Base-by-base conservation (phyloP, 768 basidiomycete species). In the Coprinopsis strossmayeri region DNA sequence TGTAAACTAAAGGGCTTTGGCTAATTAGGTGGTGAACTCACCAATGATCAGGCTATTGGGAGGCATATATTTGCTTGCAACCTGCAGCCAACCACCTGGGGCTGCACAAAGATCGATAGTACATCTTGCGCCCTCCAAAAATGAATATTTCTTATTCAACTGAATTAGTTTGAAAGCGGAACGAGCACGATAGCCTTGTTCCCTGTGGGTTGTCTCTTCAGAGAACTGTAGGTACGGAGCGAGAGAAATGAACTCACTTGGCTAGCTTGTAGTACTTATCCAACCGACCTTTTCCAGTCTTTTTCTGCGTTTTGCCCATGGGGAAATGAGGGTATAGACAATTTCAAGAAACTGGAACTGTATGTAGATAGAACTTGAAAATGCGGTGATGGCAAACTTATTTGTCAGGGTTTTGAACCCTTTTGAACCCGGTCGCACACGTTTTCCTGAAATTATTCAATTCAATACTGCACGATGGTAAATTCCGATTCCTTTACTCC, bases 91-190 rank as follows among this genome's bases (percentile, higher is more conserved):
- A 61, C 96, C 96, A 57, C 96, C 96, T 4, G 96, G 96, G 3
- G 96, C 96, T 27, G 96, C 96, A 67, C 96, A 99, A 26, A 99
- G 77, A 77, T 99, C 96, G 59, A 99, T 94, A 35, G 87, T 90
- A 66, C 95, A 97, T 77, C 82, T 76, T 49, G 92, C 87, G 25
- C 79, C 73, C 58, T 93, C 89, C 20, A 99, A 78, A 63, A 99
- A 88, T 13, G 84, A 79, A 69, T 89, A 99, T 71, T 98, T 99
- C 65, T 95, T 93, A 76, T 99, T 98, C 53, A 99, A 72, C 67
- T 99, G 96, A 50, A 99, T 92, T 51, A 99, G 79, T 69, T 99
- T 99, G 84, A 95, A 95, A 1, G 96, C 96, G 13, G 96, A 99
- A 75, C 96, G 96, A 57, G 96, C 96, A 54, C 96, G 89, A 65